A percentile compares a stretch with the other conserved stretches of the same genome.
phyloP scores from a whole-genome alignment of 768 basidiomycete species.

The Sistotremastrum niveocremeum region DNA sequence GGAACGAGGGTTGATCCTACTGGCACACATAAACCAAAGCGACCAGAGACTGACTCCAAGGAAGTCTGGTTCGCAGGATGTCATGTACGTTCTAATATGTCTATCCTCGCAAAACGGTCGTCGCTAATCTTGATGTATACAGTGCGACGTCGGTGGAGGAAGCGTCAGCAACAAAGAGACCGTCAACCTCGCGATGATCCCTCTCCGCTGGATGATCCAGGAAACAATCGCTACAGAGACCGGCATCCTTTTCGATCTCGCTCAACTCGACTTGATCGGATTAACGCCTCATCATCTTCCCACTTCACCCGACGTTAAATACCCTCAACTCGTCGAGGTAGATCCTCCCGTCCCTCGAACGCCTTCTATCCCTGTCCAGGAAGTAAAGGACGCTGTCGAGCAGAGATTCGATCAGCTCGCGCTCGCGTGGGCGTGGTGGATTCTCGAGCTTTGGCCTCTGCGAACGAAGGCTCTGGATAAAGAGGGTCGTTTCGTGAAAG shows the following conservation, averaged over 20 bases:
- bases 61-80: slow-evolving; percentile 25
- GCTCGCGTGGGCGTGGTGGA: slow-evolving; percentile 7
- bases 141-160: slow-evolving; percentile 42
- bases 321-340: background rate
- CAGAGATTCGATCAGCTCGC: slow-evolving; percentile 5
- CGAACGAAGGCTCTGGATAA: slow-evolving; percentile 1
- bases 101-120: background rate
- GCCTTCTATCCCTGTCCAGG: background rate
- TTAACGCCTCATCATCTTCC: slow-evolving; percentile 24
- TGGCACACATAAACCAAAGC: too few species aligned
- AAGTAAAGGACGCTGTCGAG: slow-evolving; percentile 2
- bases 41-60: slow-evolving; percentile 12
- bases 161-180: slow-evolving; percentile 29
- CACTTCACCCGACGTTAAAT: background rate
- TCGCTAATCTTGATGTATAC: background rate
- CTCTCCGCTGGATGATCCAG: slow-evolving; percentile 57
- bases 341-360: background rate
- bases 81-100: slow-evolving; percentile 14
- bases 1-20: too few species aligned
- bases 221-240: slow-evolving; percentile 42
- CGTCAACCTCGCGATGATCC: slow-evolving; percentile 34
- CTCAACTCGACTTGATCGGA: slow-evolving; percentile 28
- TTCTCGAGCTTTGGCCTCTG: slow-evolving; percentile 8
- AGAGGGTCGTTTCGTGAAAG: slow-evolving; percentile 16
- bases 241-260: slow-evolving; percentile 44